These are phyloP conservation scores for Fusarium chaquense DNA, from an alignment of 2,329 filamentous ascomycete species.

Conservation along the genomic window DNA sequence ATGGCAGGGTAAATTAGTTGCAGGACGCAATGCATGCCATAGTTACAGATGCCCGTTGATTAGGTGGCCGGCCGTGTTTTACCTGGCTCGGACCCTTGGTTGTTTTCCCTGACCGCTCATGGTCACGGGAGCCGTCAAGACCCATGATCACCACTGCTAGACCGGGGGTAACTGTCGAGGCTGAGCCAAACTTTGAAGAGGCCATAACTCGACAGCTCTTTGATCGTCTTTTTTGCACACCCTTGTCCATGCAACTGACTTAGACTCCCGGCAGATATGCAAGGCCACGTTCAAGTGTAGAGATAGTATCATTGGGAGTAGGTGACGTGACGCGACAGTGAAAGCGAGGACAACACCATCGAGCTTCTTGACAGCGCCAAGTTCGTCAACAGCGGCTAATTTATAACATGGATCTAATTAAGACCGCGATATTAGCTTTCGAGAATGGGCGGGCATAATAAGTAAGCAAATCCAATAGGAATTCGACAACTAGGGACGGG, in stretches of 20 bases:
- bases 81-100: constrained; percentile 30
- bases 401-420: constrained; percentile 30
- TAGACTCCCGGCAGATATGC: constrained; percentile 20
- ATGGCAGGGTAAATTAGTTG: constrained; percentile 47
- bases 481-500: constrained; percentile 47
- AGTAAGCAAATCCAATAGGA: constrained; percentile 24
- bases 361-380: background rate
- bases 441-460: constrained; percentile 21
- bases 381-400: constrained; percentile 40
- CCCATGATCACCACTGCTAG: constrained; percentile 47
- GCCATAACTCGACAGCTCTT: constrained; percentile 22
- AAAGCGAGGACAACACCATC: constrained; percentile 7
- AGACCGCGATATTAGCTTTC: constrained; percentile 19
- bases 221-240: constrained; percentile 36
- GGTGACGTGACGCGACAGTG: constrained; percentile 17
- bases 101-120: constrained; percentile 45
- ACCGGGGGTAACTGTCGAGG: constrained; percentile 37
- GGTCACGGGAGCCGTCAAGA: constrained; percentile 45
- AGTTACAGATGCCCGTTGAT: constrained; percentile 47
- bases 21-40: constrained; percentile 52
- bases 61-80: constrained; percentile 37
- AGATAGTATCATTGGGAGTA: constrained; percentile 11
- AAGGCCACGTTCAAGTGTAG: constrained; percentile 25
- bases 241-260: constrained; percentile 25
- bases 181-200: constrained; percentile 20